Evolutionary conservation across 495 filamentous ascomycete genomes (phyloP), one percentile per base, ranked within the genome.

Genomic region (Echria macrotheca): DNA sequence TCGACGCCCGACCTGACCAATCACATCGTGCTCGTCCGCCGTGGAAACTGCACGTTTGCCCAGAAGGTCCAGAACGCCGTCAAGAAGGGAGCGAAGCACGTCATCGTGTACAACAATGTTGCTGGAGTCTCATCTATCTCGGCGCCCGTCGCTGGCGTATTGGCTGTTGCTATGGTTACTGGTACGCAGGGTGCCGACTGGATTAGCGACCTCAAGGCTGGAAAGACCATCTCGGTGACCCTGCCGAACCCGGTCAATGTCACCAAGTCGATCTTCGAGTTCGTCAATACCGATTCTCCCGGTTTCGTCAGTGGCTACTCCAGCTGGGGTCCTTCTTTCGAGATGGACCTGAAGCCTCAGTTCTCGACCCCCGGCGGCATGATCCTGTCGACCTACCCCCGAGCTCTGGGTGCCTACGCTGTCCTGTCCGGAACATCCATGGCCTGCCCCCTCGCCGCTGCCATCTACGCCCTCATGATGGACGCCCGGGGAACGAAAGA

Each of bases 381-480:
- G 44, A 81, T 82, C 53, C 59, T 80, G 42, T 74, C 78, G 21
- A 81, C 79, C 3, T 80, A 68, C 45, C 79, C 78, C 9, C 56
- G 73, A 0, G 64, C 69, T 10, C 54, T 70, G 12, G 78, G 78
- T 24, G 63, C 70, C 2, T 80, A 81, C 46, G 76, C 68, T 15
- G 67, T 81, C 15, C 64, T 79, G 3, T 76, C 71, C 14, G 79
- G 79, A 28, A 82, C 79, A 1, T 81, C 78, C 19, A 82, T 82
- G 79, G 70, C 79, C 15, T 78, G 77, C 56, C 78, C 79, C 3
- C 63, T 77, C 29, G 70, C 73, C 5, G 78, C 78, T 5, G 78
- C 70, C 23, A 64, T 76, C 49, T 73, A 73, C 47, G 78, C 79
- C 5, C 70, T 82, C 17, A 54, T 80, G 43, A 73, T 68, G 17